These are phyloP conservation scores for Eutrema japonicum DNA, from an alignment of 345 rosid genomes.

Conservation along the genomic window DNA sequence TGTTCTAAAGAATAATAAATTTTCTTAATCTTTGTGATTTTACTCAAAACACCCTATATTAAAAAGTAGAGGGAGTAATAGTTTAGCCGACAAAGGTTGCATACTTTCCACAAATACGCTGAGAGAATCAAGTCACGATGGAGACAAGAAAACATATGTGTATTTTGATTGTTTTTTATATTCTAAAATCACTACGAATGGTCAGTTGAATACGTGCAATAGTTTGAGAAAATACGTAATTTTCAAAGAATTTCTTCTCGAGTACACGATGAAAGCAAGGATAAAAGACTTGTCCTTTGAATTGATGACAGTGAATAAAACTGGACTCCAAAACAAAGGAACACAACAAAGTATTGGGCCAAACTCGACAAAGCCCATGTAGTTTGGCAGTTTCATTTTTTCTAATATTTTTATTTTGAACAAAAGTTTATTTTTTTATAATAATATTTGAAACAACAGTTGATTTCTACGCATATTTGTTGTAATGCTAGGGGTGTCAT, in stretches of 20 bases:
- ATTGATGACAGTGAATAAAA: neutral
- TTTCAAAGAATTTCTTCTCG: neutral
- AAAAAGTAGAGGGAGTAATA: neutral
- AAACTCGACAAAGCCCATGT: neutral
- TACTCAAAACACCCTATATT: neutral
- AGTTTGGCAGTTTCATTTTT: too few relatives aligned
- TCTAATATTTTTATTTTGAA: too few relatives aligned
- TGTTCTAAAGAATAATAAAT: neutral
- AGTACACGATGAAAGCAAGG: constrained; percentile 7
- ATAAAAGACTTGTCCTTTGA: neutral
- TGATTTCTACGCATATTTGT: too few relatives aligned
- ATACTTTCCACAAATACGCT: constrained; percentile 43
- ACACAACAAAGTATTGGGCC: constrained; percentile 7
- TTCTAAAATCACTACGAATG: constrained; percentile 7
- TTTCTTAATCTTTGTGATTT: neutral
- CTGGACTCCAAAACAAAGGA: neutral
- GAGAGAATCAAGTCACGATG: constrained; percentile 15
- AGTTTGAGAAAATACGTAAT: neutral
- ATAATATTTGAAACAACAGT: too few relatives aligned
- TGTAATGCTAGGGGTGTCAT: too few relatives aligned
- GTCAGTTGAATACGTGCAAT: constrained; percentile 5
- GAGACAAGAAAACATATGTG: constrained; percentile 36
- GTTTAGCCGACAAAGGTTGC: constrained; percentile 30
- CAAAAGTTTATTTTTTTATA: too few relatives aligned
- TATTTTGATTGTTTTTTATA: neutral